These are phyloP conservation scores for Auricularia auricula-judae DNA, from an alignment of 768 basidiomycete species.

Conservation along the genomic window DNA sequence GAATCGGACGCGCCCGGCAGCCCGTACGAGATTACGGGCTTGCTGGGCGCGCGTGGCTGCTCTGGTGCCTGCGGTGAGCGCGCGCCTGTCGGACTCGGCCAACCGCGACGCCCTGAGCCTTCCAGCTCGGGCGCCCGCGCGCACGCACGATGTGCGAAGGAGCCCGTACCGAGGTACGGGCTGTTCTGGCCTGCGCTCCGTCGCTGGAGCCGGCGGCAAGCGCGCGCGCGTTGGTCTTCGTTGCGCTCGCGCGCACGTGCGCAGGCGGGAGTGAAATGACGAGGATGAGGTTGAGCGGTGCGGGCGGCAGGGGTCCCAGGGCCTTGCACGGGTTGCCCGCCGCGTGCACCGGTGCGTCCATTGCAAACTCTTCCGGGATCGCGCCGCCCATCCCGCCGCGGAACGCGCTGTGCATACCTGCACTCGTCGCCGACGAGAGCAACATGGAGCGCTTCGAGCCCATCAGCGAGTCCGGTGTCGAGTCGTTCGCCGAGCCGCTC, in stretches of 20 bases:
- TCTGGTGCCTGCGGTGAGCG: no score
- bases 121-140: no score
- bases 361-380: not conserved
- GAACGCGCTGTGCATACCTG: not conserved
- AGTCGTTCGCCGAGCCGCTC: constrained; percentile 52
- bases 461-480: constrained; percentile 4
- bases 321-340: constrained; percentile 66
- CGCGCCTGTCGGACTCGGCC: no score
- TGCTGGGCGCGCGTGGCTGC: no score
- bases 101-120: no score
- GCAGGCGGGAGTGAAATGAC: constrained; percentile 80
- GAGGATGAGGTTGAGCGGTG: constrained; percentile 84
- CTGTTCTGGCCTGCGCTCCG: no score
- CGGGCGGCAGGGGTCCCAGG: constrained; percentile 71
- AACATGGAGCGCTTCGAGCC: constrained; percentile 1
- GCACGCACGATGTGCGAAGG: no score
- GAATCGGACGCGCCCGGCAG: no score
- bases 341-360: not conserved
- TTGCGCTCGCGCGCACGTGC: constrained; percentile 59
- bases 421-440: constrained; percentile 1
- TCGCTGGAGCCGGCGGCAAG: no score
- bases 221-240: no score
- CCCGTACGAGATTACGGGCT: no score
- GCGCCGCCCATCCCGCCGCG: not conserved
- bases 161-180: no score